phyloP scores from a whole-genome alignment of 2,329 filamentous ascomycete genomes.

The Calonectria naviculata region DNA sequence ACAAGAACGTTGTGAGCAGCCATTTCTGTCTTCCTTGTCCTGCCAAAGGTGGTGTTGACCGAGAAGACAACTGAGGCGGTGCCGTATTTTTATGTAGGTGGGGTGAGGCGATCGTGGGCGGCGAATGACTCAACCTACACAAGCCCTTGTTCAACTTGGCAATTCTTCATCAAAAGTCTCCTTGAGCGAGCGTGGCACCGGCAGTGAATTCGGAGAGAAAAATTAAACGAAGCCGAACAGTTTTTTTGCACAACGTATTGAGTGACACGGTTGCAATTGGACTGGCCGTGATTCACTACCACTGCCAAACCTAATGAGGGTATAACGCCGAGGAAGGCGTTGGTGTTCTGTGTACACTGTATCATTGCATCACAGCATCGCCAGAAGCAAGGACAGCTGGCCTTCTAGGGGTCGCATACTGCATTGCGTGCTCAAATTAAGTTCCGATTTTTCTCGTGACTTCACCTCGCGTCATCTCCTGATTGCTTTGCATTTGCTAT shows the following conservation, averaged over 20 bases:
- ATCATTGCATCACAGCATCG: no score
- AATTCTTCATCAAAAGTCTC: no score
- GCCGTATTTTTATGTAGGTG: background rate
- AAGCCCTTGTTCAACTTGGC: background rate
- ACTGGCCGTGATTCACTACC: background rate
- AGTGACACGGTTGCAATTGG: background rate
- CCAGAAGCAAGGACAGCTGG: no score
- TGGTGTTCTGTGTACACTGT: no score
- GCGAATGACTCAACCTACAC: slow-evolving; percentile 8
- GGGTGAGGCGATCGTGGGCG: background rate
- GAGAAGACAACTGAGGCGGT: no score
- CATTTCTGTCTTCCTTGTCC: slow-evolving; percentile 9
- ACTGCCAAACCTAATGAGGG: background rate
- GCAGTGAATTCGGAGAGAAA: background rate
- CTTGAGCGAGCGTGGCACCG: background rate
- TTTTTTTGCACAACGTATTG: background rate
- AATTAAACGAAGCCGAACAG: background rate
- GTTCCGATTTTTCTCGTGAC: no score
- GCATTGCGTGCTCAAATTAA: no score
- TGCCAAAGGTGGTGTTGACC: background rate
- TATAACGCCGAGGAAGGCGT: background rate
- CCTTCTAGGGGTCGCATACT: no score
- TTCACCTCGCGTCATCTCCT: no score
- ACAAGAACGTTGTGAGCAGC: slow-evolving; percentile 51
- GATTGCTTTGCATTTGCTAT: no score